Evolutionary conservation across 202 grass and related monocot genomes (phyloP).

Genomic region (Bolboschoenoplectus hybrid): DNA sequence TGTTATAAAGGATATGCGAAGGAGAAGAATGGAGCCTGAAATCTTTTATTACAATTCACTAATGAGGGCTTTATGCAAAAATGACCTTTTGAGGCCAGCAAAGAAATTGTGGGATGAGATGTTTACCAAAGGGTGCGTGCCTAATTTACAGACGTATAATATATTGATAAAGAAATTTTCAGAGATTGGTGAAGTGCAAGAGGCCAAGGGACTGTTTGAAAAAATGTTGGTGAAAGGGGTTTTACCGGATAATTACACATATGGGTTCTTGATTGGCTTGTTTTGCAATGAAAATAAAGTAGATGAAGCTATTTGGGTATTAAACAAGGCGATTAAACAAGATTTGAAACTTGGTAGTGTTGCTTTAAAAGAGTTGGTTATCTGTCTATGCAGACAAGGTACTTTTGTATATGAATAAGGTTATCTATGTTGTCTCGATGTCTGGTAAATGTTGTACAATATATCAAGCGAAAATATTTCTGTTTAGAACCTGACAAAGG

Average conservation of each 20-base stretch:
- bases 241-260: constrained; percentile 64
- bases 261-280: constrained; percentile 59
- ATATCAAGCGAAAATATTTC: not conserved
- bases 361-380: constrained; percentile 49
- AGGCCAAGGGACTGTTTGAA: constrained; percentile 63
- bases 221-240: constrained; percentile 78
- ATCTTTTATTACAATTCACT: constrained; percentile 76
- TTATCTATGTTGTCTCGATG: not conserved
- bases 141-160: constrained; percentile 90
- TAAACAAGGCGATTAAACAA: constrained; percentile 59
- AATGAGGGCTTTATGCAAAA: constrained; percentile 74
- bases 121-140: constrained; percentile 64
- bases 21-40: constrained; percentile 57
- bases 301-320: constrained; percentile 60
- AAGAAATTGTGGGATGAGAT: constrained; percentile 99
- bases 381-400: constrained; percentile 80
- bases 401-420: not conserved
- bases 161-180: constrained; percentile 80
- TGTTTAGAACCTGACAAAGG: not conserved
- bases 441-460: not conserved
- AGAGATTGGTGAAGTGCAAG: constrained; percentile 60
- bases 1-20: constrained; percentile 79
- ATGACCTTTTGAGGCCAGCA: constrained; percentile 74
- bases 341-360: constrained; percentile 59
- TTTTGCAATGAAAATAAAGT: constrained; percentile 62